Evolutionary conservation across 1,139 yeast species (phyloP), one percentile per base, ranked within the genome.

Genomic region (Hansenula sp.): DNA sequence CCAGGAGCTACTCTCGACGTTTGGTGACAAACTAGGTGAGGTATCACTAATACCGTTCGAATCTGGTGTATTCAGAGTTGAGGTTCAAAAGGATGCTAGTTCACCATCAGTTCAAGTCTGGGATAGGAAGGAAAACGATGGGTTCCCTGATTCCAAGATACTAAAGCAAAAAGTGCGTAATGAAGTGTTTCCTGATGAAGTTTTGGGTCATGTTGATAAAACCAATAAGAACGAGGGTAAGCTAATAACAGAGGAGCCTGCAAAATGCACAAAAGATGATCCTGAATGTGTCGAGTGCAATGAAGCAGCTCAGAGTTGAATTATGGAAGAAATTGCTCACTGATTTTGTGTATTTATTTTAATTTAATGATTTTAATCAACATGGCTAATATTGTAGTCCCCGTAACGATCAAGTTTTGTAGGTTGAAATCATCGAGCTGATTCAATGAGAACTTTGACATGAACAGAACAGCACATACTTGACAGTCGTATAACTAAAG

Each of bases 131-230:
- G 48, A 44, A 8, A 61, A 71, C 26, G 75, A 71, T n/a, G 84
- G 86, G 20, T 79, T 79, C 56, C 84, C 82, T 6, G 84, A 79
- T 48, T 72, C 82, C 14, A 80, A 80, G 51, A 68, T 69, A 13
- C 58, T 80, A 42, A 79, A 80, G 57, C 79, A 76, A 46, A 60
- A 64, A 34, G 73, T 79, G 7, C 56, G 82, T 37, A 72, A 76
- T 44, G 50, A 59, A 2, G 58, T 76, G n/a, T 67, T 64, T 34
- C 82, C 82, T 0, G 62, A 54, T 0, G 57, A 65, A 17, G 52
- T 58, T 12, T 55, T 77, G 36, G 80, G 80, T 12, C 83, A 77
- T 56, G 52, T 65, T 6, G 72, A 67, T 41, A 62, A 59, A 41
- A 52, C 55, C 13, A 53, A 46, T 36, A 51, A 44, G 29, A 52